A percentile compares a stretch with the other conserved stretches of the same genome.
Evolutionary conservation across 495 filamentous ascomycete species (phyloP).

Genomic region (Trichoderma asperelloides): DNA sequence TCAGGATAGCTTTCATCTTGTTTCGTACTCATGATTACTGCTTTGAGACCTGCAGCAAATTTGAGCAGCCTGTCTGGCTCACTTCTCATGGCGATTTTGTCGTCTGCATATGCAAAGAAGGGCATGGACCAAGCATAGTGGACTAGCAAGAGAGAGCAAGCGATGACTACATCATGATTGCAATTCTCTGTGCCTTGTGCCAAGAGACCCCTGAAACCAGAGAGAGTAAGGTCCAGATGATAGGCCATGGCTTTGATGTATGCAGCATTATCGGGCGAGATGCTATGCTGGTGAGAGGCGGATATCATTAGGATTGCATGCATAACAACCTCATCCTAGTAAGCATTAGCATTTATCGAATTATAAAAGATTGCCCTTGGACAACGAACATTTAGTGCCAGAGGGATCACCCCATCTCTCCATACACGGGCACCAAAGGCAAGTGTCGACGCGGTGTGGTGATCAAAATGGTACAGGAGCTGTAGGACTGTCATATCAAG

Average conservation of each 20-base stretch:
- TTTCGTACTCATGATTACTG: slow-evolving; percentile 5
- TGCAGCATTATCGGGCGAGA: neutral
- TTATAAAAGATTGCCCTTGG: too few species aligned
- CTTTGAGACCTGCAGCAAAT: slow-evolving; percentile 9
- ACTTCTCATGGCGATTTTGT: neutral
- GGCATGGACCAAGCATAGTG: slow-evolving; percentile 12
- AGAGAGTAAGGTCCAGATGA: slow-evolving; percentile 11
- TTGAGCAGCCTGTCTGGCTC: slow-evolving; percentile 8
- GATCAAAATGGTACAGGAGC: slow-evolving; percentile 12
- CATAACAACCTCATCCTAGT: slow-evolving; percentile 11
- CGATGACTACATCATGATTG: slow-evolving; percentile 5
- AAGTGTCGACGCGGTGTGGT: slow-evolving; percentile 4
- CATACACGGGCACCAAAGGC: slow-evolving; percentile 4
- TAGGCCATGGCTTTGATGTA: neutral
- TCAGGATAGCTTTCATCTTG: neutral
- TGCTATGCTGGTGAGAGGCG: slow-evolving; percentile 9
- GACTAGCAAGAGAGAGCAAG: slow-evolving; percentile 8
- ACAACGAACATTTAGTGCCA: slow-evolving; percentile 8
- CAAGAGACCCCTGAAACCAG: slow-evolving; percentile 4
- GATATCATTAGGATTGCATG: slow-evolving; percentile 6
- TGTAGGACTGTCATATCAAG: neutral
- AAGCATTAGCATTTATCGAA: neutral
- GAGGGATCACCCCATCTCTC: slow-evolving; percentile 7
- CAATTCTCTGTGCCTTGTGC: neutral
- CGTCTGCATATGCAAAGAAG: neutral